Percentiles rank a stretch among this genome's conserved stretches.
Evolutionary conservation across 495 filamentous ascomycete genomes (phyloP).

Genomic region (Clavariopsis aquatica): DNA sequence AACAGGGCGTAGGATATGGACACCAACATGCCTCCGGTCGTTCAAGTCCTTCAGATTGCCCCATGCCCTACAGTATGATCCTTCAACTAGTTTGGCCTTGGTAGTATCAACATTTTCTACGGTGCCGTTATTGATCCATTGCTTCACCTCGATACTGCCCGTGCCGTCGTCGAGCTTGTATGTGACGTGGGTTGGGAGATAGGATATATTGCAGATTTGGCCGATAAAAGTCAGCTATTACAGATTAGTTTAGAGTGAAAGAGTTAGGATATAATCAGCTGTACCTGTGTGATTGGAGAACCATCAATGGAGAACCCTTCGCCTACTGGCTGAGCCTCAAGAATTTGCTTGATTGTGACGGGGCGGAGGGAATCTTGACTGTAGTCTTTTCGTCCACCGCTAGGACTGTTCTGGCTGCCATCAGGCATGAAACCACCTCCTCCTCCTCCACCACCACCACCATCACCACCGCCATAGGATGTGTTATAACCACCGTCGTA

Average conservation of each 20-base stretch:
- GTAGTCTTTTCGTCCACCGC: conserved; percentile 51
- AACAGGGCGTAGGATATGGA: conserved; percentile 77
- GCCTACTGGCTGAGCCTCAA: conserved; percentile 76
- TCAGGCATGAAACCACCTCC: conserved; percentile 68
- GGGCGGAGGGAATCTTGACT: conserved; percentile 77
- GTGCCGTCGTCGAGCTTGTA: conserved; percentile 96
- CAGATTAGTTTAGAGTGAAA: conserved; percentile 21
- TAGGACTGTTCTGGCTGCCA: conserved; percentile 53
- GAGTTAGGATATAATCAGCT: neutral
- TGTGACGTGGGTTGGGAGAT: conserved; percentile 85
- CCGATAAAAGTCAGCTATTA: conserved; percentile 77
- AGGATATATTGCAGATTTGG: conserved; percentile 81
- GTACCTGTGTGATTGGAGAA: conserved; percentile 59
- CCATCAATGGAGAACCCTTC: conserved; percentile 78
- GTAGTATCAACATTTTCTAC: conserved; percentile 37
- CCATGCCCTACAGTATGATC: conserved; percentile 79
- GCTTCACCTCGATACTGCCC: conserved; percentile 86
- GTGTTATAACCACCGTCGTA: conserved; percentile 54
- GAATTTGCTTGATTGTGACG: conserved; percentile 90
- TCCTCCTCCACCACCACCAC: conserved; percentile 58
- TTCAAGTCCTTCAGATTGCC: conserved; percentile 76
- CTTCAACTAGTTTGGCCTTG: conserved; percentile 58
- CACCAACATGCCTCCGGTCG: conserved; percentile 74
- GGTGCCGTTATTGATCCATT: conserved; percentile 72
- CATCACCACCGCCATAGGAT: conserved; percentile 62